These are phyloP conservation scores for Coelastrella sp. DNA, from an alignment of 139 green algal genomes.

Conservation along the genomic window DNA sequence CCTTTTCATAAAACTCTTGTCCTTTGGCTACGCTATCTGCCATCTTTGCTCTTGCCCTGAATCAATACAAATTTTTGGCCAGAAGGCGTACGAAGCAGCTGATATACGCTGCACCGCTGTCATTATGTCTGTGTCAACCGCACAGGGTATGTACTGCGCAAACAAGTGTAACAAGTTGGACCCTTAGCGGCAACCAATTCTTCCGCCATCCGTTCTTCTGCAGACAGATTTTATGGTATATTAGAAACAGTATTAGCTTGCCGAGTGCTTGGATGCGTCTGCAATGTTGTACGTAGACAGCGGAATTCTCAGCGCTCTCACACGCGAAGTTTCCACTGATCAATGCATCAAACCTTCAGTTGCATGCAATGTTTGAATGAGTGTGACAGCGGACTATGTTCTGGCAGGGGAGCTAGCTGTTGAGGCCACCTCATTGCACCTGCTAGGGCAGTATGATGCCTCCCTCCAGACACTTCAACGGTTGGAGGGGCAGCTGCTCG, in stretches of 20 bases:
- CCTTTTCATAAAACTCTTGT: slow-evolving; percentile 69
- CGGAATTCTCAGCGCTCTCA: too few relatives aligned
- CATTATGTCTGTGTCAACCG: background rate
- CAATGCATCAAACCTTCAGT: background rate
- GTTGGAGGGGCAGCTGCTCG: slow-evolving; percentile 11
- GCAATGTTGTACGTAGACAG: too few relatives aligned
- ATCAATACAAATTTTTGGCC: too few relatives aligned
- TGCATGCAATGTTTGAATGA: background rate
- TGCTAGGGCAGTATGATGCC: slow-evolving; percentile 15
- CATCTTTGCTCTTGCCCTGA: background rate
- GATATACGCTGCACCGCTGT: background rate
- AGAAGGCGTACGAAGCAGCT: too few relatives aligned
- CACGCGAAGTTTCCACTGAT: too few relatives aligned
- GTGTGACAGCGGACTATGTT: background rate
- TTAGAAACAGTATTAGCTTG: too few relatives aligned
- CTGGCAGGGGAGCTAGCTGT: slow-evolving; percentile 23
- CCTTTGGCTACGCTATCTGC: slow-evolving; percentile 56
- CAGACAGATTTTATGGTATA: too few relatives aligned
- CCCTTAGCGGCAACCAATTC: too few relatives aligned
- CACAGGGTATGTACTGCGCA: too few relatives aligned
- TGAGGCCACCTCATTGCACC: slow-evolving; percentile 19
- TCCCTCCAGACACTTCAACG: slow-evolving; percentile 36
- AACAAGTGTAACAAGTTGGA: too few relatives aligned
- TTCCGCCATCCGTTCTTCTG: too few relatives aligned
- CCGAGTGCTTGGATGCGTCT: too few relatives aligned